phyloP scores from a whole-genome alignment of 352 stramenopile species.

The Phytophthora syringae region DNA sequence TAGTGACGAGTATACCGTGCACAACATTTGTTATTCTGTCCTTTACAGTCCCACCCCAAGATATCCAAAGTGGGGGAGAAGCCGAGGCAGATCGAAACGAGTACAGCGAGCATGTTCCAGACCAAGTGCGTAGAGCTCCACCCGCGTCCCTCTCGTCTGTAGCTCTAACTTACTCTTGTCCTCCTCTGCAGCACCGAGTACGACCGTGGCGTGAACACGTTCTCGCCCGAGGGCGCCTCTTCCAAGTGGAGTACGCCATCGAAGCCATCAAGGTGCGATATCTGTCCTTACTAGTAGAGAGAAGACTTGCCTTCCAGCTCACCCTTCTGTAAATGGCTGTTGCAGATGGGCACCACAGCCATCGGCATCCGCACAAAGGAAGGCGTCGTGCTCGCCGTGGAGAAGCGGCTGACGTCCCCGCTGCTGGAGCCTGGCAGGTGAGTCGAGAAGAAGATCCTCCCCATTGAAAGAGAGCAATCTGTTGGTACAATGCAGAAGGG shows the following conservation, averaged over 20 bases:
- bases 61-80: slow-evolving; percentile 46
- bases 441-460: not conserved
- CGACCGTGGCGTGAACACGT: slow-evolving; percentile 99
- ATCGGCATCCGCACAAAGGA: slow-evolving; percentile 98
- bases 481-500: too few relatives aligned
- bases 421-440: slow-evolving; percentile 94
- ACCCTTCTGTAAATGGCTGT: not conserved
- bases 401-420: slow-evolving; percentile 98
- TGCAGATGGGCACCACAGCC: slow-evolving; percentile 96
- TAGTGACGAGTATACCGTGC: not conserved
- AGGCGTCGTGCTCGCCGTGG: slow-evolving; percentile 97
- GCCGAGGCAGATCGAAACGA: slow-evolving; percentile 22
- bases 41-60: slow-evolving; percentile 28
- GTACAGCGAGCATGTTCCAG: slow-evolving; percentile 56
- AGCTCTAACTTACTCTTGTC: not conserved
- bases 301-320: not conserved
- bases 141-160: not conserved
- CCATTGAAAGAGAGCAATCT: too few relatives aligned
- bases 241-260: slow-evolving; percentile 99
- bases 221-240: slow-evolving; percentile 99
- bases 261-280: slow-evolving; percentile 95
- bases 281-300: too few relatives aligned
- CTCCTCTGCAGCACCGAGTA: slow-evolving; percentile 93
- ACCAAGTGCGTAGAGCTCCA: slow-evolving; percentile 50
- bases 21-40: slow-evolving; percentile 22